Base-by-base conservation (phyloP, 2,329 filamentous ascomycete species). In the Dactylellina cionopaga region DNA sequence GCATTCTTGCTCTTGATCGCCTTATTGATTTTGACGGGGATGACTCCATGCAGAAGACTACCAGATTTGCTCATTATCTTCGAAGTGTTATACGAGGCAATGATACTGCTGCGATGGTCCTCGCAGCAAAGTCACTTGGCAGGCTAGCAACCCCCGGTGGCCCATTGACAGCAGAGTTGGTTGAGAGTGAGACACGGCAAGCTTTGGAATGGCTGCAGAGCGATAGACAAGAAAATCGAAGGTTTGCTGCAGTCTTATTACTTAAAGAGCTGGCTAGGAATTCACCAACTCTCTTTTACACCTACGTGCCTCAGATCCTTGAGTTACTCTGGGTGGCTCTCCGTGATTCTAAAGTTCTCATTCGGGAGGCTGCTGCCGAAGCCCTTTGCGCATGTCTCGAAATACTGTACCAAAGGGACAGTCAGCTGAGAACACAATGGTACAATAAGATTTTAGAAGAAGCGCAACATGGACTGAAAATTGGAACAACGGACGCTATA, bases 11-110 rank as follows among this genome's bases (percentile, higher is more conserved):
- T 70, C 87, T 99, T 73, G 94, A 96, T 80, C 90, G 90, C 65
- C 87, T 99, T 60, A 94, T 98, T 80, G 93, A 97, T 80, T 97
- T 98, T 80, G 94, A 97, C 77, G 94, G 93, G 69, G 92, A 97
- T 77, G 96, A 99, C 82, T 88, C 91, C 22, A 92, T 92, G 33
- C 88, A 92, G 78, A 98, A 98, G 81, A 96, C 95, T 69, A 96
- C 94, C 27, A 89, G 95, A 62, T 99, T 98, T 79, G 92, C 92
- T 46, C 92, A 92, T 75, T 96, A 94, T 78, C 87, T 99, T 70
- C 91, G 93, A 76, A 90, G 88, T 49, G 90, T 97, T 37, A 85
- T 99, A 76, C 88, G 93, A 77, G 94, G 94, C 74, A 96, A 93
- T 79, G 95, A 99, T 78, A 91, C 92, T 75, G 88, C 88, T 60